Percentiles rank a stretch among this genome's conserved stretches.
phyloP scores from a whole-genome alignment of 495 filamentous ascomycete species.

The Penicillium angulare region DNA sequence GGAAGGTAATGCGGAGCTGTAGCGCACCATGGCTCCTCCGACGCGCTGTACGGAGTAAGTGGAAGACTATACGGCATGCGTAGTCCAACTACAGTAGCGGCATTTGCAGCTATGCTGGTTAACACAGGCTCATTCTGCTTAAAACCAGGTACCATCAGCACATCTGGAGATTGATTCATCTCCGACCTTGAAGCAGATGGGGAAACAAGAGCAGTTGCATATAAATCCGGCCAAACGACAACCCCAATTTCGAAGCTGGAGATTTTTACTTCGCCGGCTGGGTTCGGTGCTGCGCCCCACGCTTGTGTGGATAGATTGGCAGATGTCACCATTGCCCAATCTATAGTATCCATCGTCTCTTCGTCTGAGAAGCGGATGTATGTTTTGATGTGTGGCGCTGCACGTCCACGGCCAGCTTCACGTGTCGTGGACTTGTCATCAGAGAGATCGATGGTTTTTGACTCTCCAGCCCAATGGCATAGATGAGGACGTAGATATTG shows the following conservation, averaged over 20 bases:
- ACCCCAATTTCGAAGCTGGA: conserved; percentile 87
- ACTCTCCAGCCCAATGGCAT: conserved; percentile 64
- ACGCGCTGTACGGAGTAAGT: conserved; percentile 57
- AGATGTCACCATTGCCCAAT: conserved; percentile 85
- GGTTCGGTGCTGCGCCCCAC: conserved; percentile 67
- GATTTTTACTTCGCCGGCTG: conserved; percentile 60
- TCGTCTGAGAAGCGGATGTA: conserved; percentile 68
- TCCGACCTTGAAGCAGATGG: background rate
- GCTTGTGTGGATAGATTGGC: conserved; percentile 89
- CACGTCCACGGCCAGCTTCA: conserved; percentile 64
- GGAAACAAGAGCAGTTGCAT: conserved; percentile 30
- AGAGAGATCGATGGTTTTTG: conserved; percentile 13
- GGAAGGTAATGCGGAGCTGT: conserved; percentile 57
- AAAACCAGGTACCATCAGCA: conserved; percentile 70
- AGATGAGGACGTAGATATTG: conserved; percentile 69
- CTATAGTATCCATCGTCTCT: conserved; percentile 50
- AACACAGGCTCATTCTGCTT: conserved; percentile 50
- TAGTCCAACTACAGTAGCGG: conserved; percentile 54
- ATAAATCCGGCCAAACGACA: conserved; percentile 77
- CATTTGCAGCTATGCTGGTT: conserved; percentile 1
- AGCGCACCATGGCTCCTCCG: conserved; percentile 78
- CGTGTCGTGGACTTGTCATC: conserved; percentile 16
- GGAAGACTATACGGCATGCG: conserved; percentile 86
- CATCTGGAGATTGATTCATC: conserved; percentile 1
- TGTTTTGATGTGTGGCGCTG: conserved; percentile 90